A percentile compares a stretch with the other conserved stretches of the same genome.
Conservation (phyloP, 23 red algal genomes). For the Agarophyton chilense region DNA sequence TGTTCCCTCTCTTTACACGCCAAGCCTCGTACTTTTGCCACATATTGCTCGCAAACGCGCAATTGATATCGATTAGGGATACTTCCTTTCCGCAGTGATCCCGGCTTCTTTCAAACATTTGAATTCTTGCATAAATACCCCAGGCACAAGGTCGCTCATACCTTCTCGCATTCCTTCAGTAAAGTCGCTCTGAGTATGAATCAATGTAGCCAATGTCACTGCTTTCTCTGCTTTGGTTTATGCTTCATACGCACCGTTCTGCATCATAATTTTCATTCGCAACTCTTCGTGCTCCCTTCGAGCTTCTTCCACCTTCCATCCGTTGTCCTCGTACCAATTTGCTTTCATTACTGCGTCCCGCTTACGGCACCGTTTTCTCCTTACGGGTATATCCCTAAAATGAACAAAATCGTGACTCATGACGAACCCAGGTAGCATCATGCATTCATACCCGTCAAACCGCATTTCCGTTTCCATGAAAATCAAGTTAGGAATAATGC, state of each 20-base stretch:
- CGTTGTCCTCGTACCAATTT: constrained; percentile 35
- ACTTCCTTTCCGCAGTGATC: no score
- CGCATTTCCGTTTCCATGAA: constrained; percentile 22
- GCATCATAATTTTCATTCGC: not conserved
- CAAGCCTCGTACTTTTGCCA: no score
- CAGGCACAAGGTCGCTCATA: no score
- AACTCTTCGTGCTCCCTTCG: constrained; percentile 40
- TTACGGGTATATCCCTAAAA: not conserved
- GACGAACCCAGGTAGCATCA: constrained; percentile 64
- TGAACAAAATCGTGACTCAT: constrained; percentile 53
- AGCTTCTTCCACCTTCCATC: constrained; percentile 38
- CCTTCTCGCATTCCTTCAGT: no score
- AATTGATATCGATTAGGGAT: no score
- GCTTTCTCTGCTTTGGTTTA: not conserved
- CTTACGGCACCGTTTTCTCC: not conserved
- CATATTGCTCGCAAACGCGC: no score
- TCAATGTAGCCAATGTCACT: no score
- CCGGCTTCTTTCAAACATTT: no score
- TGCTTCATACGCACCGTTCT: not conserved
- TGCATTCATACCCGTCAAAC: constrained; percentile 51
- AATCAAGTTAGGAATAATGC: constrained; percentile 40
- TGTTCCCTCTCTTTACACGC: no score
- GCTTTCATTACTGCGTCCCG: not conserved
- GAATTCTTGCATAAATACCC: no score
- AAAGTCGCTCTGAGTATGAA: no score